phyloP scores from a whole-genome alignment of 805 yeast genomes.

The Schwanniomyces sp. region DNA sequence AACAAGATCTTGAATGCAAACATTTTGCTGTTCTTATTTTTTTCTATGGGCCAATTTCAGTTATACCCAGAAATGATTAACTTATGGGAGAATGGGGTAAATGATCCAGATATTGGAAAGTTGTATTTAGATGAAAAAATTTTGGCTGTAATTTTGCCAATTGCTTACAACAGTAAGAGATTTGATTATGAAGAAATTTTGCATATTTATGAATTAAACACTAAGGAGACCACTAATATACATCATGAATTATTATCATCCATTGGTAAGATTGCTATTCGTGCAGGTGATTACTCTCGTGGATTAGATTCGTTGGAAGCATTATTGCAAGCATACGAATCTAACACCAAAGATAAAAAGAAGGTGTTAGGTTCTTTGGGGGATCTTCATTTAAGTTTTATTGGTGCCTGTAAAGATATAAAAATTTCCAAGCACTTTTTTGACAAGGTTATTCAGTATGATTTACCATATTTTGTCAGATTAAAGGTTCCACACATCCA shows the following conservation, averaged over 20 bases:
- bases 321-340: conserved; percentile 52
- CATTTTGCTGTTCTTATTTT: conserved; percentile 25
- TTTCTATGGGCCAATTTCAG: conserved; percentile 50
- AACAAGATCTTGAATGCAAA: conserved; percentile 20
- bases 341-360: conserved; percentile 9
- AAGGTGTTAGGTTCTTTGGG: conserved; percentile 54
- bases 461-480: conserved; percentile 70
- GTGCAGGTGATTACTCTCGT: conserved; percentile 60
- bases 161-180: conserved; percentile 61
- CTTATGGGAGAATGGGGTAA: conserved; percentile 68
- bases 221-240: conserved; percentile 25
- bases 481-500: conserved; percentile 74
- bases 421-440: conserved; percentile 71
- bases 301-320: conserved; percentile 66
- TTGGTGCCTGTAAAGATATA: conserved; percentile 74
- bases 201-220: conserved; percentile 50
- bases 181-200: conserved; percentile 60
- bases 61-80: conserved; percentile 63
- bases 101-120: conserved; percentile 36
- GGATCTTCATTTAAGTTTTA: conserved; percentile 74
- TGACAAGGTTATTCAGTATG: conserved; percentile 65
- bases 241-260: conserved; percentile 59
- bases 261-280: conserved; percentile 71
- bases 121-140: conserved; percentile 63
- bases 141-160: conserved; percentile 67